These are phyloP conservation scores for Nicotiana rustica DNA, from an alignment of 305 asterid genomes.

Conservation along the genomic window DNA sequence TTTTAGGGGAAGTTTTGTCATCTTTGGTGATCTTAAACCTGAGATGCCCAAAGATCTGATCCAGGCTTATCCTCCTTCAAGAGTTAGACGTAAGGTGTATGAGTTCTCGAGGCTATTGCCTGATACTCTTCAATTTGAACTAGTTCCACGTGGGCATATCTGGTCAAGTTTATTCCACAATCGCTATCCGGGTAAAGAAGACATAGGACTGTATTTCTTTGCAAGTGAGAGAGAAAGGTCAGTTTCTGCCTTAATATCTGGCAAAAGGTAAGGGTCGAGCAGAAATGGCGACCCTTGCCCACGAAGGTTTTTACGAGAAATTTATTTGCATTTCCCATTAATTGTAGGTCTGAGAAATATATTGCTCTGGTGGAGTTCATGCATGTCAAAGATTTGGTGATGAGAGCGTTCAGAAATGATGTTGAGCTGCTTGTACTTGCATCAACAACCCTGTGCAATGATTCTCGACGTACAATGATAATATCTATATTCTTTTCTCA, in stretches of 20 bases:
- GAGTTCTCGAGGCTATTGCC: slow-evolving; percentile 64
- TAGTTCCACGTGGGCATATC: slow-evolving; percentile 47
- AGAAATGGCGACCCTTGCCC: background rate
- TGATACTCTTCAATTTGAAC: slow-evolving; percentile 49
- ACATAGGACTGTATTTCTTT: slow-evolving; percentile 67
- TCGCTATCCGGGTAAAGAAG: slow-evolving; percentile 48
- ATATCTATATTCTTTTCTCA: slow-evolving; percentile 29
- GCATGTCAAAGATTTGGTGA: slow-evolving; percentile 43
- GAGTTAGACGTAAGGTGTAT: slow-evolving; percentile 48
- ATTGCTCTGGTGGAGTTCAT: slow-evolving; percentile 49
- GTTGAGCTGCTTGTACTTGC: slow-evolving; percentile 62
- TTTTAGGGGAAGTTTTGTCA: slow-evolving; percentile 51
- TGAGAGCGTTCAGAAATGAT: slow-evolving; percentile 55
- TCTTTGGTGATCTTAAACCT: slow-evolving; percentile 37
- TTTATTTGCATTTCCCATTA: background rate
- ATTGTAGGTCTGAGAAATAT: slow-evolving; percentile 49
- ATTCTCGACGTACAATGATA: slow-evolving; percentile 57
- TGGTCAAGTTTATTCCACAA: slow-evolving; percentile 50
- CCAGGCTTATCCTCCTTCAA: slow-evolving; percentile 62
- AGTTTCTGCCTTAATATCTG: slow-evolving; percentile 10
- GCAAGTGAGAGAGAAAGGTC: slow-evolving; percentile 59
- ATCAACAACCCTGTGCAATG: slow-evolving; percentile 53
- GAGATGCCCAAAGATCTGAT: slow-evolving; percentile 42
- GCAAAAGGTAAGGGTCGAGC: background rate
- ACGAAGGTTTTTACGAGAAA: background rate